Base-by-base conservation (phyloP, 805 yeast species). In the Hanseniaspora singularis region DNA sequence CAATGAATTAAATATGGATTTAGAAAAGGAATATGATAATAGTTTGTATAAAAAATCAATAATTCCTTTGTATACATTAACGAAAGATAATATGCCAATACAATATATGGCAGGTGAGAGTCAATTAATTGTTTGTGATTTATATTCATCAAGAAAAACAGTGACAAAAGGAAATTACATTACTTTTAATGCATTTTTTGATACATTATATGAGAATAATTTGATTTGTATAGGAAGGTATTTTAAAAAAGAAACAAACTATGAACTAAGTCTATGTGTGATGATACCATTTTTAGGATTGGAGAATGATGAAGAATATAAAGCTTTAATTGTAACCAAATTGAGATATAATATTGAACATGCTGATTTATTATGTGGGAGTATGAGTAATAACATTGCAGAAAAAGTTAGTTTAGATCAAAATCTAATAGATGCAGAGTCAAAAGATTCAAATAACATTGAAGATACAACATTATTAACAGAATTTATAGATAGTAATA, bases 221-320 rank as follows among this genome's bases (percentile, higher is more conserved):
- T 59, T 68, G 14, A 66, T 71, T 33, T 82, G 79, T 0, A 57
- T 85, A 28, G 88, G 77, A 1, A 62, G 95, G 44, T 75, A 69
- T 54, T 88, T 82, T 2, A 68, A 66, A 32, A 74, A 70, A 49
- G 55, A 57, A 2, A 63, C 66, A 9, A 34, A 61, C 71, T 9
- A 77, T 74, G 33, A 72, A 77, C 4, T 67, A 62, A 44, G 66
- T 67, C 68, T 79, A 76, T 47, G 77, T 70, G 2, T 61, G 81
- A 52, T 62, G 69, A 12, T 94, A 92, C 36, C 57, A 61, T 26
- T 49, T 54, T 6, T 40, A 53, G 11, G 49, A 15, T 20, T 26
- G 38, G 38, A 18, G 27, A 41, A 57, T 16, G 37, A 33, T 2
- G 20, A 26, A 15, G 40, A 39, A 19, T 38, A 37, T 14, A 22